Base-by-base conservation (phyloP, 441 rosid genomes). In the Populus hybrid region DNA sequence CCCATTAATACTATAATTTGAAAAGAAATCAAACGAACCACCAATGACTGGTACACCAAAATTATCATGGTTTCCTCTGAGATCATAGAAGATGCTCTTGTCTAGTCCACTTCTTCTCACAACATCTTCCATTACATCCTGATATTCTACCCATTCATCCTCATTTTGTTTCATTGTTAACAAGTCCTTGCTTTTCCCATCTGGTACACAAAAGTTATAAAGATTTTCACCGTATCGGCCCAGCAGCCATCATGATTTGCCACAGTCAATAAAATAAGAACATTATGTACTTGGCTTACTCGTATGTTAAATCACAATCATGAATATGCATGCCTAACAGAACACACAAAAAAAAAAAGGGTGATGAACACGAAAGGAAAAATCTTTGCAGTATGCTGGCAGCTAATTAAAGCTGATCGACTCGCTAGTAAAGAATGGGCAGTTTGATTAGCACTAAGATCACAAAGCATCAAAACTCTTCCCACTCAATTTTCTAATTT, bases 11-110 rank as follows among this genome's bases (percentile, higher is more conserved):
- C 97, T 90, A 85, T 94, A 87, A 79, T 90, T 89, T 0, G 93
- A 90, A 86, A 86, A 95, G 89, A 88, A 95, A 88, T 95, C 99
- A 81, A 84, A 78, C 6, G 90, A 81, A 61, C 89, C 89, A 63
- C 92, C 93, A 69, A 86, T 74, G 66, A 73, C 70, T 6, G 97
- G 93, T 61, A 95, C 95, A 64, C 98, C 99, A 81, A 93, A 95
- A 86, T 82, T 90, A 77, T 95, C 98, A 77, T 95, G 99, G 77
- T 95, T 95, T 80, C 99, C 99, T 79, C 97, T 90, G 75, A 95
- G 87, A 89, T 95, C 98, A 81, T 89, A 95, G 86, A 93, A 92
- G 73, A 92, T 73, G 80, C 82, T 81, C 88, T 89, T 90, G 73
- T 91, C 86, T 28, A 92, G 88, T 50, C 92, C 92, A 76, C 97